Base-by-base conservation (phyloP, 2,329 filamentous ascomycete genomes). In the Epichloe gansuensis region DNA sequence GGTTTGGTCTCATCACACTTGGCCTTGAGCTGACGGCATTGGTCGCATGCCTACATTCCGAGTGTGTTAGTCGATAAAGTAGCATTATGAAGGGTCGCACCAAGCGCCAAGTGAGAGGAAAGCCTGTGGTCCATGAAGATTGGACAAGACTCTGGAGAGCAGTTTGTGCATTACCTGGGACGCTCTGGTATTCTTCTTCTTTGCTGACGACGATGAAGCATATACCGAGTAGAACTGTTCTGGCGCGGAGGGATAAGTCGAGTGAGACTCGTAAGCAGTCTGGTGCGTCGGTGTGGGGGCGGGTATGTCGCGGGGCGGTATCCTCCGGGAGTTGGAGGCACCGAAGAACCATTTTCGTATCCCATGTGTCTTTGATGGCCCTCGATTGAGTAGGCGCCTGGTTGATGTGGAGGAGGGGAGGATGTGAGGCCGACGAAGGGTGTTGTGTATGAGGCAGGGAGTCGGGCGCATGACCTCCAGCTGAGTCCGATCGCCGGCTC, bases 1-100 rank as follows among this genome's bases (percentile, higher is more conserved):
- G 86, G 90, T 58, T 86, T 83, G 11, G 83, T 83, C 72, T 95
- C 90, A 61, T 95, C 89, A 65, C 90, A 95, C 69, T 95, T 95
- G 13, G 89, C 89, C 68, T 95, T 95, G 41, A 91, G 78, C 55
- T 86, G 80, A 54, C 90, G 83, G 69, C 90, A 95, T 67, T 85
- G 88, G 63, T 95, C 90, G 68, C 93, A 98, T 39, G 93, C 93
- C 84, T 95, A 61, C 44, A 35, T 15, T 17, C 46, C 13, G 6
- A 23, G 54, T 11, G 28, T 4, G 31, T 31, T 11, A 31, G 31
- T 31, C 9, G 31, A 31, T 11, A 11, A 31, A 31, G 31, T 31
- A 31, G 8, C 31, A 31, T 31, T 9, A 11, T 31, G 31, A 11
- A 31, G 31, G 9, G 31, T 31, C 31, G 31, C 31, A 31, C 31